These are phyloP conservation scores for Flaveria brownii DNA, from an alignment of 129 eudicot species.

Conservation along the genomic window DNA sequence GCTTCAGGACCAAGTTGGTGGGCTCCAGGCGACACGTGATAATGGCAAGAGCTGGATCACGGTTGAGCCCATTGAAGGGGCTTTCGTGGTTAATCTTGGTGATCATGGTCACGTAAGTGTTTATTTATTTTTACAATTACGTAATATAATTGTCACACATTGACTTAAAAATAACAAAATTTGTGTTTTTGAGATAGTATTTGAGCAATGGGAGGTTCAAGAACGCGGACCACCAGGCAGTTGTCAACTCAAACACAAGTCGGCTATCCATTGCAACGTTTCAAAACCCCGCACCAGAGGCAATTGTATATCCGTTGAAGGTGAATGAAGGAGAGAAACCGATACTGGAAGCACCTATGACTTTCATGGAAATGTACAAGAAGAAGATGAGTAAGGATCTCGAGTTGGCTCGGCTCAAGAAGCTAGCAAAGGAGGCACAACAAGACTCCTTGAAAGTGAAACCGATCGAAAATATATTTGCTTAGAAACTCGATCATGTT, in stretches of 20 bases:
- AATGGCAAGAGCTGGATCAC: constrained; percentile 94
- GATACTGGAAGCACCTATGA: constrained; percentile 61
- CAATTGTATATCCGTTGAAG: constrained; percentile 72
- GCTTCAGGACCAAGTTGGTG: constrained; percentile 95
- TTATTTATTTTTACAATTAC: neutral
- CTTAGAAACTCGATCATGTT: neutral
- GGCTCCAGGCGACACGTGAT: constrained; percentile 91
- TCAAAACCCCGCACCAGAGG: constrained; percentile 88
- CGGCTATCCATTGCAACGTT: constrained; percentile 82
- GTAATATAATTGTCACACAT: neutral
- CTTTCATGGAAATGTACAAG: constrained; percentile 80
- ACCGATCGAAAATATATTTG: constrained; percentile 42
- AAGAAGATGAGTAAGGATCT: constrained; percentile 76
- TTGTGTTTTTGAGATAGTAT: constrained; percentile 33
- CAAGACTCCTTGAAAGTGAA: constrained; percentile 40
- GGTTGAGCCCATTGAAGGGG: constrained; percentile 80
- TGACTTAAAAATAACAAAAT: constrained; percentile 2
- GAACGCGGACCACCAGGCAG: constrained; percentile 97
- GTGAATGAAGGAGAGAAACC: constrained; percentile 75
- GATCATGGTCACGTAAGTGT: constrained; percentile 92
- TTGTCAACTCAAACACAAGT: constrained; percentile 78
- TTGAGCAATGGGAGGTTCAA: constrained; percentile 94
- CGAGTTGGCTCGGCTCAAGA: constrained; percentile 69
- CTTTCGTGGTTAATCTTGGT: constrained; percentile 93
- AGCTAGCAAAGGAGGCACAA: constrained; percentile 55